These are phyloP conservation scores for Globisporangium rhizosaccharum DNA, from an alignment of 352 stramenopile genomes.

Conservation along the genomic window DNA sequence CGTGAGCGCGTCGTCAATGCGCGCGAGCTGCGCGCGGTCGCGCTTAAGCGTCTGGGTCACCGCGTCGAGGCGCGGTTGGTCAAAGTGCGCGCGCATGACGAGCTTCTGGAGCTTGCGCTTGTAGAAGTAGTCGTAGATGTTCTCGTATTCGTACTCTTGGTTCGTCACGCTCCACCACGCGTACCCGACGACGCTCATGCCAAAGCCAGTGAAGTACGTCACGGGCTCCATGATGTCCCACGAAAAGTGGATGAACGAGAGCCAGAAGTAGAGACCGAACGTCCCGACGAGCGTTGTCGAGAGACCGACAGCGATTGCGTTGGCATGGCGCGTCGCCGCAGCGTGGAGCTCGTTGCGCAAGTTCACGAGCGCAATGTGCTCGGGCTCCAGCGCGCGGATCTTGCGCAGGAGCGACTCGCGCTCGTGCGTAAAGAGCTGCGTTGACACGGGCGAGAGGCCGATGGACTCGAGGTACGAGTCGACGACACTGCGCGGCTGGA, in stretches of 20 bases:
- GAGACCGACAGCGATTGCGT: slow-evolving; percentile 44
- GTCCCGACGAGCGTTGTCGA: slow-evolving; percentile 61
- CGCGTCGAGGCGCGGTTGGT: slow-evolving; percentile 37
- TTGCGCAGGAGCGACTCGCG: slow-evolving; percentile 56
- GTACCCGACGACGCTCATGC: slow-evolving; percentile 70
- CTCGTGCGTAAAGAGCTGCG: slow-evolving; percentile 61
- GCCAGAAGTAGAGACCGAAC: slow-evolving; percentile 85
- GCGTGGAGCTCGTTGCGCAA: slow-evolving; percentile 56
- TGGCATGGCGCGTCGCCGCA: slow-evolving; percentile 55
- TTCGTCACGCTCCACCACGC: slow-evolving; percentile 83
- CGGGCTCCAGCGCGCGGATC: slow-evolving; percentile 62
- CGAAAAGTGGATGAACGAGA: slow-evolving; percentile 86
- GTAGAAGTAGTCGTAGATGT: slow-evolving; percentile 85
- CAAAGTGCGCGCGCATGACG: slow-evolving; percentile 49
- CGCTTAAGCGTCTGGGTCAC: slow-evolving; percentile 33
- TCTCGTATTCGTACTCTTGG: slow-evolving; percentile 86
- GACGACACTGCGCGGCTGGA: slow-evolving; percentile 74
- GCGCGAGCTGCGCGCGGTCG: slow-evolving; percentile 33
- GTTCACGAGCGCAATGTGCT: slow-evolving; percentile 62
- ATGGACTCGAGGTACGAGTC: slow-evolving; percentile 78
- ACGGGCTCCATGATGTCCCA: slow-evolving; percentile 90
- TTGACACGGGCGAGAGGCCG: slow-evolving; percentile 59
- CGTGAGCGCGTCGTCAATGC: slow-evolving; percentile 52
- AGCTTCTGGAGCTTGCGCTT: slow-evolving; percentile 55
- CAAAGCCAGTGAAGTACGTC: slow-evolving; percentile 86